Conservation (phyloP, 2,329 filamentous ascomycete genomes). For the Ophiostoma australiae region DNA sequence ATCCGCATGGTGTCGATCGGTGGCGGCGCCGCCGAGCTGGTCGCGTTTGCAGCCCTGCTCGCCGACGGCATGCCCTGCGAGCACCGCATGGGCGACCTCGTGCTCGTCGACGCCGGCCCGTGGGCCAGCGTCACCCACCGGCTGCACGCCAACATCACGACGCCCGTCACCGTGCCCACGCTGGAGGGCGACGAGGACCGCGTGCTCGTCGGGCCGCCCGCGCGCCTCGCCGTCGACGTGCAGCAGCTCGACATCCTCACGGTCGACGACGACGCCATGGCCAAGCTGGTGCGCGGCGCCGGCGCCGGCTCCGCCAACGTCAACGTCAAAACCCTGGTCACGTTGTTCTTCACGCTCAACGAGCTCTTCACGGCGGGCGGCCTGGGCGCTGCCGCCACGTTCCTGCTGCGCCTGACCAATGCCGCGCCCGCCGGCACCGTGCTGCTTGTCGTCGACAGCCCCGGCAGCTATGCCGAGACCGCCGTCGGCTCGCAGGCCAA, state of each 20-base stretch:
- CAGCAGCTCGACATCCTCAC: constrained; percentile 47
- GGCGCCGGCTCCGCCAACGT: too few relatives aligned
- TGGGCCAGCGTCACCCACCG: constrained; percentile 62
- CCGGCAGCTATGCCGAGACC: constrained; percentile 86
- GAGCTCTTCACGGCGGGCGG: constrained; percentile 82
- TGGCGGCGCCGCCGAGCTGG: constrained; percentile 59
- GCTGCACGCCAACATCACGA: constrained; percentile 50
- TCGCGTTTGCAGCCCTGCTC: constrained; percentile 47
- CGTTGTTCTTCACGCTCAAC: constrained; percentile 90
- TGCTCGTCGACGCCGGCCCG: constrained; percentile 74
- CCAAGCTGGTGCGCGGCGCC: constrained; percentile 31
- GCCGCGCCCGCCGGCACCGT: constrained; percentile 55
- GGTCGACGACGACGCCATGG: constrained; percentile 37
- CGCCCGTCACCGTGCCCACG: constrained; percentile 37
- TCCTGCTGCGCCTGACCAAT: constrained; percentile 66
- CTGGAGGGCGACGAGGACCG: constrained; percentile 28
- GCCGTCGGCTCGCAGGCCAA: constrained; percentile 58
- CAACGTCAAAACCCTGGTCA: constrained; percentile 54
- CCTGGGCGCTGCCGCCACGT: constrained; percentile 65
- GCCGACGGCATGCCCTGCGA: constrained; percentile 25
- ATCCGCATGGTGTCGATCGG: constrained; percentile 37
- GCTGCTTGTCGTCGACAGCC: constrained; percentile 84
- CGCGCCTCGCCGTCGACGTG: constrained; percentile 41
- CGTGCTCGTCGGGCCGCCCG: constrained; percentile 37
- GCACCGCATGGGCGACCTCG: constrained; percentile 41